These are phyloP conservation scores for Coemansia sp. DNA, from an alignment of 192 early-diverging fungal species.

Conservation along the genomic window DNA sequence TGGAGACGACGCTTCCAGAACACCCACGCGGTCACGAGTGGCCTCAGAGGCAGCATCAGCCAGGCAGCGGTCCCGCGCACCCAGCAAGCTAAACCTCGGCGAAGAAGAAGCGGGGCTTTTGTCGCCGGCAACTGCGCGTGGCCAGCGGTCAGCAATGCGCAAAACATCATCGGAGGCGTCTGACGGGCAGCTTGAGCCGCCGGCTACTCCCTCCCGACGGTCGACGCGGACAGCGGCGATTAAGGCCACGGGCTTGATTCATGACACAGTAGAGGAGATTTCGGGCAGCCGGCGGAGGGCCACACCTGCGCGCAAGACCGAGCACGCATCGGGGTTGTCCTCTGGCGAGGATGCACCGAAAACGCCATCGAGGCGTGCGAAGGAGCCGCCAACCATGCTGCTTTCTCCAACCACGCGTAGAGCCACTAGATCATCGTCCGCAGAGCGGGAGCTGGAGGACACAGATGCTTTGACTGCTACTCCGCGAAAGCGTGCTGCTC, in stretches of 20 bases:
- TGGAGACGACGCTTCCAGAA: too few species aligned
- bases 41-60: constrained; percentile 5
- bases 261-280: constrained; percentile 9
- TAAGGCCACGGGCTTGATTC: constrained; percentile 20
- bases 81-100: neutral
- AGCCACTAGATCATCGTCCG: neutral
- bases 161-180: neutral
- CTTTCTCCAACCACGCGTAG: constrained; percentile 1
- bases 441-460: neutral
- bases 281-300: constrained; percentile 12
- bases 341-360: constrained; percentile 14
- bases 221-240: constrained; percentile 29
- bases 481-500: constrained; percentile 14
- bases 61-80: constrained; percentile 13
- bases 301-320: constrained; percentile 3
- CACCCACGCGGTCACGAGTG: too few species aligned
- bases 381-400: neutral
- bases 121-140: constrained; percentile 14
- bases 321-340: neutral
- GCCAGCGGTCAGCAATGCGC: constrained; percentile 11
- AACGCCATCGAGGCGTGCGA: neutral
- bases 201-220: constrained; percentile 27
- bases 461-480: constrained; percentile 4
- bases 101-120: constrained; percentile 8
- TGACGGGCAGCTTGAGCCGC: constrained; percentile 3